Conservation (phyloP, 345 rosid genomes). For the Adansonia digitata region DNA sequence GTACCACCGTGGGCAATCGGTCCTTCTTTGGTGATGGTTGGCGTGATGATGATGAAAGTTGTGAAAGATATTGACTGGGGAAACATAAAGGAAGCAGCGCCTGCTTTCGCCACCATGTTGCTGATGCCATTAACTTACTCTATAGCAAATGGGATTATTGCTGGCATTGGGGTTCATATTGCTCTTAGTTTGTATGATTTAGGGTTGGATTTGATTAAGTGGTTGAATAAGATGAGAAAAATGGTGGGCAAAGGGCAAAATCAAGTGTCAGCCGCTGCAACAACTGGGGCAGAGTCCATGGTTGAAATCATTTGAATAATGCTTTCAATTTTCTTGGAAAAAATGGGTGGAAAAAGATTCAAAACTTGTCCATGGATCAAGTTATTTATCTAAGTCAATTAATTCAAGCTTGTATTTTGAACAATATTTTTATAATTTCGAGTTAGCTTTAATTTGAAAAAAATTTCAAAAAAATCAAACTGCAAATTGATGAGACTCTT, state of each 20-base stretch:
- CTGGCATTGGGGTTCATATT: constrained; percentile 57
- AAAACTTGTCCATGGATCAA: too few relatives aligned
- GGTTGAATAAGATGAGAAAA: constrained; percentile 45
- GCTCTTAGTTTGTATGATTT: constrained; percentile 58
- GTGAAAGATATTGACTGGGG: constrained; percentile 72
- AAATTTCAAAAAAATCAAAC: too few relatives aligned
- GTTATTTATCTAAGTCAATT: too few relatives aligned
- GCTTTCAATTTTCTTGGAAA: not conserved
- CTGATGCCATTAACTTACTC: constrained; percentile 89
- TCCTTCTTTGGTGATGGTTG: constrained; percentile 74
- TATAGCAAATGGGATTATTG: constrained; percentile 78
- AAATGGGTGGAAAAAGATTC: not conserved
- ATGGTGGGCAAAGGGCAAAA: constrained; percentile 47
- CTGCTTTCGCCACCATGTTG: constrained; percentile 75
- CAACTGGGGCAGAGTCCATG: constrained; percentile 21
- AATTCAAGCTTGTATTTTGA: too few relatives aligned
- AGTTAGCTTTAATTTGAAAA: too few relatives aligned
- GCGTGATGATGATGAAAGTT: constrained; percentile 86
- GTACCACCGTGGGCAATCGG: constrained; percentile 95
- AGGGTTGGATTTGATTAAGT: constrained; percentile 13
- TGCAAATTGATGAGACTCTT: too few relatives aligned
- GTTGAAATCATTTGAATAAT: constrained; percentile 30
- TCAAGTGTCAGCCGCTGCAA: constrained; percentile 48
- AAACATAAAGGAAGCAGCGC: constrained; percentile 57
- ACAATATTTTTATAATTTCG: too few relatives aligned